Evolutionary conservation across 2,329 filamentous ascomycete genomes (phyloP), one percentile per base, ranked within the genome.

Genomic region (Eutypa lata): DNA sequence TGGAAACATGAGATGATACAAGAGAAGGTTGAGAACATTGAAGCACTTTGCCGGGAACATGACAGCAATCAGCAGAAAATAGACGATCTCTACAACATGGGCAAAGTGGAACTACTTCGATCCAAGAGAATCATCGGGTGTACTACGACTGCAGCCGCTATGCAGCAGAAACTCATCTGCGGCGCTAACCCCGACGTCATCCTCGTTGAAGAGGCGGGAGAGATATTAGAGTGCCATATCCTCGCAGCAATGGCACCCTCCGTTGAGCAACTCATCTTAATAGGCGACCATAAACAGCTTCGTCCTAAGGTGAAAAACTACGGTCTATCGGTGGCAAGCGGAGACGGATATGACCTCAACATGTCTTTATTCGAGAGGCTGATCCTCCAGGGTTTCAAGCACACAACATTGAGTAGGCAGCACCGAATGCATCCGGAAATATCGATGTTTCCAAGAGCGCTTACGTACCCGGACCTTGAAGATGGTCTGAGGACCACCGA

Each of bases 281-380:
- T 91, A 11, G 88, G 88, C 0, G 88, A 91, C 50, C 87, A 91
- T 63, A 80, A 87, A 51, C 88, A 91, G 56, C 76, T 91, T 0
- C 80, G 87, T 0, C 88, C 88, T 0, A 89, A 90, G 59, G 74
- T 82, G 50, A 81, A 45, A 13, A 45, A 80, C 49, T 89, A 84
- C 57, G 68, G 65, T 0, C 66, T 91, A 0, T 82, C 76, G 0
- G 77, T 86, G 0, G 87, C 90, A 56, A 79, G 81, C 21, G 85
- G 84, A 0, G 74, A 81, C 7, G 86, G 87, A 0, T 90, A 80
- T 58, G 78, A 90, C 53, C 73, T 90, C 1, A 87, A 90, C 55
- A 65, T 77, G 1, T 90, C 87, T 0, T 64, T 90, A 0, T 90
- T 91, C 55, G 88, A 91, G 61, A 74, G 88, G 19, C 71, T 91